These are phyloP conservation scores for Syzygium aromaticum DNA, from an alignment of 345 rosid genomes.

Conservation along the genomic window DNA sequence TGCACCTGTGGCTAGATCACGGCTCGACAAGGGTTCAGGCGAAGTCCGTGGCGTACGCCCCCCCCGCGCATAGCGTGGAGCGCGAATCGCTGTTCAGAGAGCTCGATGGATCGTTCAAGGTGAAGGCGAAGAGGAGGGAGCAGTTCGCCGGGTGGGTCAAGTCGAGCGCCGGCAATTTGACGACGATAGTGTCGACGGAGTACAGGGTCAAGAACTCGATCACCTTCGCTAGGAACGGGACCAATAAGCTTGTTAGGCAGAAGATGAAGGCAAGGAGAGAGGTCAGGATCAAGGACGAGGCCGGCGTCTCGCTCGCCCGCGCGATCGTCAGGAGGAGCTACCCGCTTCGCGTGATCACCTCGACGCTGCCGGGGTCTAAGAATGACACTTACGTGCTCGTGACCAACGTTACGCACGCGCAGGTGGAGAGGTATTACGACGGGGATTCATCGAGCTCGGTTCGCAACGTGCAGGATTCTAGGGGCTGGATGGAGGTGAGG, in stretches of 20 bases:
- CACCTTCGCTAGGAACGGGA: slow-evolving; percentile 36
- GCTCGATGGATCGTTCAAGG: slow-evolving; percentile 63
- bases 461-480: slow-evolving; percentile 38
- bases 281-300: slow-evolving; percentile 25
- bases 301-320: slow-evolving; percentile 12
- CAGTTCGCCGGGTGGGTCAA: slow-evolving; percentile 61
- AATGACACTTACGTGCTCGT: slow-evolving; percentile 28
- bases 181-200: slow-evolving; percentile 32
- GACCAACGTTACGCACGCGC: slow-evolving; percentile 59
- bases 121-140: slow-evolving; percentile 38
- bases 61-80: slow-evolving; percentile 17
- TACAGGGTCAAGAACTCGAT: slow-evolving; percentile 31
- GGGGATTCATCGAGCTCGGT: slow-evolving; percentile 20
- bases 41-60: slow-evolving; percentile 12
- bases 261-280: slow-evolving; percentile 25
- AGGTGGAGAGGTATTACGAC: slow-evolving; percentile 15
- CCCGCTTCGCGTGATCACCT: slow-evolving; percentile 51
- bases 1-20: slow-evolving; percentile 68
- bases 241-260: slow-evolving; percentile 41
- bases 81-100: slow-evolving; percentile 23
- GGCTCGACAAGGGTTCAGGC: slow-evolving; percentile 27
- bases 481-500: slow-evolving; percentile 79
- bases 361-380: slow-evolving; percentile 26
- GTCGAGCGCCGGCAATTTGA: slow-evolving; percentile 55
- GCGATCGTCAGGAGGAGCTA: slow-evolving; percentile 16